phyloP scores from a whole-genome alignment of 768 basidiomycete genomes.

The Mycena chlorophos region DNA sequence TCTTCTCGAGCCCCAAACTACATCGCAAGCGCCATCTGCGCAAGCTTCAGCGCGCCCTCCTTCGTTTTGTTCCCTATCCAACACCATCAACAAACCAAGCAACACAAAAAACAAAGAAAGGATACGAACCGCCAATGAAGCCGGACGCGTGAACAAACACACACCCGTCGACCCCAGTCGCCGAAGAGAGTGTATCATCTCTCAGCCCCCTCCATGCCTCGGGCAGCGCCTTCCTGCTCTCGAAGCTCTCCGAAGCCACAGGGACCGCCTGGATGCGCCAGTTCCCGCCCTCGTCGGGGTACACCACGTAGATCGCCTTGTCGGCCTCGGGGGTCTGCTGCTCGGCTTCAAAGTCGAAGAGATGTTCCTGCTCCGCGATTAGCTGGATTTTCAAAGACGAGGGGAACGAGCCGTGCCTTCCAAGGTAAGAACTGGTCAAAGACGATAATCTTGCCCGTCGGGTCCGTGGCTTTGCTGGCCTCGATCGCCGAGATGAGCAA shows the following conservation, averaged over 20 bases:
- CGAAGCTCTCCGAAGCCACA: conserved; percentile 76
- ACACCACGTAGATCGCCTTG: conserved; percentile 81
- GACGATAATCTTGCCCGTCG: conserved; percentile 74
- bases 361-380: conserved; percentile 58
- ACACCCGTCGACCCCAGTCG: conserved; percentile 76
- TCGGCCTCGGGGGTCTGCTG: conserved; percentile 43
- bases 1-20: too few species aligned
- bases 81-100: conserved; percentile 1
- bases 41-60: conserved; percentile 83
- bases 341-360: conserved; percentile 82
- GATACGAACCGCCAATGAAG: conserved; percentile 90
- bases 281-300: conserved; percentile 77
- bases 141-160: conserved; percentile 96
- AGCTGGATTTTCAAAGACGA: not conserved
- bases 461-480: conserved; percentile 60
- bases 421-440: conserved; percentile 83
- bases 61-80: conserved; percentile 79
- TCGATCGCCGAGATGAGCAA: conserved; percentile 64
- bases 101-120: conserved; percentile 7
- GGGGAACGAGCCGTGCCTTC: conserved; percentile 56
- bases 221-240: conserved; percentile 88
- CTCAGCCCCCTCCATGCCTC: conserved; percentile 91
- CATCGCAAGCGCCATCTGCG: conserved; percentile 71
- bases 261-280: conserved; percentile 97
- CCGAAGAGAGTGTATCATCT: conserved; percentile 74